Base-by-base conservation (phyloP, 306 rosid species). In the Ormosia emarginata region DNA sequence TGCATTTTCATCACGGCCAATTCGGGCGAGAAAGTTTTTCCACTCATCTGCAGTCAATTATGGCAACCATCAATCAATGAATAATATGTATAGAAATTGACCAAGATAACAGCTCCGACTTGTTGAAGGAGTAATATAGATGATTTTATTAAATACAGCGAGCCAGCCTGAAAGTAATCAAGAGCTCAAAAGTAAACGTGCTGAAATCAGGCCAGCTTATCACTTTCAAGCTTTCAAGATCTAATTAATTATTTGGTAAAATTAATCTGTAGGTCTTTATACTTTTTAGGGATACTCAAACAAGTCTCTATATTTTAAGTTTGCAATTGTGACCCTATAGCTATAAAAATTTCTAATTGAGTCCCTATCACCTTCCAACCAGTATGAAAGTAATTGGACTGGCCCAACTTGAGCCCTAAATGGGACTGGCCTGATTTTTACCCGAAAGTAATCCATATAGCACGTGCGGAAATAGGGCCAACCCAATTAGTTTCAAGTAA, bases 21-120 rank as follows among this genome's bases (percentile, higher is more conserved):
- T 95, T 79, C 99, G 88, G 59, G 94, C 89, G 62, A 93, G 98
- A 75, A 95, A 95, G 87, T 92, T 95, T 81, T 82, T 90, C 99
- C 99, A 95, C 87, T 95, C 99, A 85, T 95, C 99, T 95, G 79
- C 64, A 75, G 77, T 59, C 43, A 46, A 37, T 65, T 41, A 17
- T 30, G 40, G 67, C n/a, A 55, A 63, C 3, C 34, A 50, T 78
- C 7, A 63, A 71, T 8, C 8, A 47, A 75, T 17, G 49, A 29
- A 50, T 67, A 52, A 13, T 9, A 50, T 41, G 37, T 29, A 14
- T 29, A 36, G 7, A 64, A 11, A 36, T 40, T 36, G 47, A 36
- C 69, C 13, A 14, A 63, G 33, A 41, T 52, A 71, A 39, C 15
- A 7, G 47, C 30, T 30, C 40, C 10, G 39, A 50, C 43, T 61